Base-by-base conservation (phyloP, 2,329 filamentous ascomycete genomes). In the Trichoderma guizhouense region DNA sequence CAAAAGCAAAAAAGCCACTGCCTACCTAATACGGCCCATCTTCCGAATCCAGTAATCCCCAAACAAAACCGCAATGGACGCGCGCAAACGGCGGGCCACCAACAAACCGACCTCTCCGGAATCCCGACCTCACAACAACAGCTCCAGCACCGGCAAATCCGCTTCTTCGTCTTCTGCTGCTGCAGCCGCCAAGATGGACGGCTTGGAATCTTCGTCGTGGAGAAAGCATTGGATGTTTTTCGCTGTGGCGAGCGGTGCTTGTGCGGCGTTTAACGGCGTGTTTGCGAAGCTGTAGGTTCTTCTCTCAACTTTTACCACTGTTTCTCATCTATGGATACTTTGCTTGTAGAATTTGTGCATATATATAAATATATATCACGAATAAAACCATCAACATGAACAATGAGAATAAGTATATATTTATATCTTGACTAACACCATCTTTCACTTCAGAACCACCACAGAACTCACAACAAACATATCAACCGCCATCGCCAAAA, bases 201-300 rank as follows among this genome's bases (percentile, higher is more conserved):
- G 14, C 6, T 39, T 7, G 7, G 39, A 53, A 8, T 11, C 36
- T 34, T 5, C 24, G 1, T 62, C 67, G 2, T 69, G 67, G 67
- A 61, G 67, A 30, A 34, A 53, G 67, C 67, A 69, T 53, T 92
- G 90, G 90, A 86, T 95, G 73, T 82, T 91, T 65, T 87, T 92
- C 74, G 92, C 93, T 55, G 80, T 95, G 55, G 89, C 91, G 63
- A 93, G 91, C 78, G 93, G 93, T 73, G 90, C 88, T 68, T 95
- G 92, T 77, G 93, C 93, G 36, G 92, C 93, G 26, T 91, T 93
- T 76, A 96, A 96, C 76, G 93, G 93, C 72, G 90, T 93, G 6
- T 94, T 95, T 83, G 93, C 93, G 0, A 96, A 95, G 82, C 83
- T 96, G 91, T 93, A 83, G 77, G 89, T n/a, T 85, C 53, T 32